Evolutionary conservation across 202 grass and related monocot genomes (phyloP), one percentile per base, ranked within the genome.

Genomic region (Setaria viridis): DNA sequence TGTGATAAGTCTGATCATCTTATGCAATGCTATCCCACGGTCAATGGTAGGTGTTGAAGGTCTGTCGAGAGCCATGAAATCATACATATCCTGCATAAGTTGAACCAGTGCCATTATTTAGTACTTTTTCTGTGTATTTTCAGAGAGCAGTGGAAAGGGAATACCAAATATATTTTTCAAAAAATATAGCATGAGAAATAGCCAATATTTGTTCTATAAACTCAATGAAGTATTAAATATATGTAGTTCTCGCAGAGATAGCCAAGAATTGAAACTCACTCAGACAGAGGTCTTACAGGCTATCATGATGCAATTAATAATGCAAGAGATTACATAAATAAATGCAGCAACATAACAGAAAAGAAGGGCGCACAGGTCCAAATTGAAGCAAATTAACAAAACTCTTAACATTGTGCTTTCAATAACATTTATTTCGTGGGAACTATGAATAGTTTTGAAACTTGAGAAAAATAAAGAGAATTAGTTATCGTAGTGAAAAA

Each of bases 1-100:
- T 41, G 97, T 99, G 84, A 99, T 75, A 67, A 99, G 92, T 90
- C 97, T 94, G 82, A 99, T 94, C 97, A 99, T 97, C 87, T 99
- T 99, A 82, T 99, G 94, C 58, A 99, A 85, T 78, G 97, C 94
- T 88, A 97, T 97, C 77, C 97, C 97, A 70, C 94, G 97, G 93
- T 99, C 97, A 86, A 99, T 90, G 49, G 81, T 93, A 72, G 97
- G 97, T 12, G 97, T 99, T 82, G 97, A 74, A 79, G 97, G 94
- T 89, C 83, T 92, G 53, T 97, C 90, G 20, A 97, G 83, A 82
- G 97, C 73, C 93, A 96, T 99, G 71, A 96, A 94, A 74, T 94
- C 97, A 90, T 99, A 99, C 93, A 96, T 99, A 82, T 99, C 94
- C 93, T 95, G 78, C 73, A 95, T 20, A 65, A 70, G 65, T 56